Conservation (phyloP, 345 rosid genomes). For the Dovyalis caffra region DNA sequence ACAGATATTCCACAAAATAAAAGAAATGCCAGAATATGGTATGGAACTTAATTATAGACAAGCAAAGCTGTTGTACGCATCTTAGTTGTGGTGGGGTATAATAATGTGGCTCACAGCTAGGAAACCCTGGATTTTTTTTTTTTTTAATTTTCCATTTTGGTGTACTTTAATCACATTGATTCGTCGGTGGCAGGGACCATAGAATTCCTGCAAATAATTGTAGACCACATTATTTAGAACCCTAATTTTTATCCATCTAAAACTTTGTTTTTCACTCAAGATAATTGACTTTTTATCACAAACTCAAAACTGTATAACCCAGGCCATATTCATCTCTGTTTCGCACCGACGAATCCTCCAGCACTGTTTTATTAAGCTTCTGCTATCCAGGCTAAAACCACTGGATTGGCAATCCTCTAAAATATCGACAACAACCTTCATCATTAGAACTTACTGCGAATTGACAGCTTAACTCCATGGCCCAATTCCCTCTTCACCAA, state of each 20-base stretch:
- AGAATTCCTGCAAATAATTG: background rate
- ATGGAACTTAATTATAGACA: conserved; percentile 27
- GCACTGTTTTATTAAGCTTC: background rate
- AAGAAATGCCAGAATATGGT: conserved; percentile 9
- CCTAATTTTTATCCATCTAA: background rate
- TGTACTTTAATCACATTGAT: background rate
- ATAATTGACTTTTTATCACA: background rate
- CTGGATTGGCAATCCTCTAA: background rate
- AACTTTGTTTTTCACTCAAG: too few species aligned
- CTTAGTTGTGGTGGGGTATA: conserved; percentile 26
- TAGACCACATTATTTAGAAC: background rate
- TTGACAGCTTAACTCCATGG: background rate
- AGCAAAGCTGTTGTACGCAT: conserved; percentile 30
- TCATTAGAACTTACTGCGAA: background rate
- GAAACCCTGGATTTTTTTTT: conserved; percentile 8
- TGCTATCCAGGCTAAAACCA: background rate
- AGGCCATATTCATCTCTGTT: background rate
- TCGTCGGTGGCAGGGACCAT: conserved; percentile 9
- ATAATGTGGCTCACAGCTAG: conserved; percentile 52
- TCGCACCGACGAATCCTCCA: background rate
- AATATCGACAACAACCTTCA: background rate
- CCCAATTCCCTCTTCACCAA: background rate
- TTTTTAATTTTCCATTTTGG: background rate
- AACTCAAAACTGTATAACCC: background rate
- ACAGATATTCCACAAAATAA: conserved; percentile 5